A percentile compares a stretch with the other conserved stretches of the same genome.
Evolutionary conservation across 257 asterid genomes (phyloP).

Genomic region (Verbascum thapsus): DNA sequence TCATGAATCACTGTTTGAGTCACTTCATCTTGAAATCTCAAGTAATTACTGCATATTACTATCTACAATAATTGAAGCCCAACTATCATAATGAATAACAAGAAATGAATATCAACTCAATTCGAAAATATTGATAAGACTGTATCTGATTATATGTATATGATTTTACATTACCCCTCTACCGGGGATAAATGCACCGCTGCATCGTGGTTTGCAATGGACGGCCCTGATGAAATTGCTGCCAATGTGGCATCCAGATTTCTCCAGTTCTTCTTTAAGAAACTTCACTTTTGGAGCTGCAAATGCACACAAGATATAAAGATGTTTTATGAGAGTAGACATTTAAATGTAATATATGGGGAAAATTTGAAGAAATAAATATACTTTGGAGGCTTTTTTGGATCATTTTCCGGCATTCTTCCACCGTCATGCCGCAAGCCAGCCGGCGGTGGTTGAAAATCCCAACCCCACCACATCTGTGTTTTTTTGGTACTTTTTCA

Average conservation of each 20-base stretch:
- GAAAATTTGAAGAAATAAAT: background rate
- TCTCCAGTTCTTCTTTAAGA: slow-evolving; percentile 57
- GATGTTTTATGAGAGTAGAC: background rate
- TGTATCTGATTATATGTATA: too few species aligned
- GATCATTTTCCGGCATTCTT: slow-evolving; percentile 53
- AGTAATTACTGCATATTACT: slow-evolving; percentile 49
- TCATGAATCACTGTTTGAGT: slow-evolving; percentile 65
- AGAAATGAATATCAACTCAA: background rate
- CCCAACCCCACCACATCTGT: too few species aligned
- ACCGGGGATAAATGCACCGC: slow-evolving; percentile 47
- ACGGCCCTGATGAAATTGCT: slow-evolving; percentile 48
- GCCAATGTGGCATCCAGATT: slow-evolving; percentile 55
- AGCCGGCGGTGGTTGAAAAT: background rate
- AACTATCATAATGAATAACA: background rate
- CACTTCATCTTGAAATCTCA: slow-evolving; percentile 64
- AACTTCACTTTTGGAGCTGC: slow-evolving; percentile 65
- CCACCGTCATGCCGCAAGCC: slow-evolving; percentile 40
- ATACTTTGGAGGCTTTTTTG: slow-evolving; percentile 49
- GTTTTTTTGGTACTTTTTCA: too few species aligned
- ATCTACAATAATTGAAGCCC: slow-evolving; percentile 32
- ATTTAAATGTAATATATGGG: background rate
- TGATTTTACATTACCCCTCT: slow-evolving; percentile 41
- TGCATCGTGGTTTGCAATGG: slow-evolving; percentile 32
- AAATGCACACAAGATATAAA: background rate
- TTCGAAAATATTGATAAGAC: background rate